A percentile compares a stretch with the other conserved stretches of the same genome.
phyloP scores from a whole-genome alignment of 1,139 yeast species.

The Hemisphaericaspora lyxosophila region DNA sequence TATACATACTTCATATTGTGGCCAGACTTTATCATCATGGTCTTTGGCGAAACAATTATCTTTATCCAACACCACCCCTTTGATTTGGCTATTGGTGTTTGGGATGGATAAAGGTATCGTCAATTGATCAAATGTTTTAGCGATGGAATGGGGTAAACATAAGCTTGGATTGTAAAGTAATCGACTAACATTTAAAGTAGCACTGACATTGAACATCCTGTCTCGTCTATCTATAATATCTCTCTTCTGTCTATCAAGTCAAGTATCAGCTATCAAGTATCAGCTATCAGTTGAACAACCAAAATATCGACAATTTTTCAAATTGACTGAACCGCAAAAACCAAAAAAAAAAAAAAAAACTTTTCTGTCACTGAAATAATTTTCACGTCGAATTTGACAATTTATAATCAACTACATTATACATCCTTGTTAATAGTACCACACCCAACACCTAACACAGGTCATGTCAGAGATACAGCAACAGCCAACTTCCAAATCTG shows the following conservation, averaged over 20 bases:
- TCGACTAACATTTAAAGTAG: slow-evolving; percentile 65
- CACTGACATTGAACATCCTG: slow-evolving; percentile 61
- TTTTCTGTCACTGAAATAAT: too few relatives aligned
- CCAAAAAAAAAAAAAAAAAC: too few relatives aligned
- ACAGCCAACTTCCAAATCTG: too few relatives aligned
- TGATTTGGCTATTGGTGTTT: slow-evolving; percentile 36
- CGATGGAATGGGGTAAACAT: slow-evolving; percentile 66
- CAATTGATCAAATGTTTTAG: slow-evolving; percentile 64
- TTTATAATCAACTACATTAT: too few relatives aligned
- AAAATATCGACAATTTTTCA: background rate
- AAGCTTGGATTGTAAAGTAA: slow-evolving; percentile 63
- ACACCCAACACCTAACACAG: too few relatives aligned
- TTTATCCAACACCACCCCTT: slow-evolving; percentile 85
- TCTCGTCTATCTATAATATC: background rate
- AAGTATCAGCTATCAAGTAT: too few relatives aligned
- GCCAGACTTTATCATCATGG: slow-evolving; percentile 79
- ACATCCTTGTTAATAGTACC: too few relatives aligned
- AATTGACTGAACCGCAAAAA: too few relatives aligned
- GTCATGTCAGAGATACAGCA: too few relatives aligned
- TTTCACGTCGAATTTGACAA: too few relatives aligned
- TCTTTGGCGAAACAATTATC: slow-evolving; percentile 94
- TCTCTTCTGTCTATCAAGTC: background rate
- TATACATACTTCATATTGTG: slow-evolving; percentile 49
- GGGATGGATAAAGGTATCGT: slow-evolving; percentile 45
- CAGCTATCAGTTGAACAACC: too few relatives aligned